Evolutionary conservation across 352 stramenopile species (phyloP), one percentile per base, ranked within the genome.

Genomic region (Pilasporangium apinafurcum): DNA sequence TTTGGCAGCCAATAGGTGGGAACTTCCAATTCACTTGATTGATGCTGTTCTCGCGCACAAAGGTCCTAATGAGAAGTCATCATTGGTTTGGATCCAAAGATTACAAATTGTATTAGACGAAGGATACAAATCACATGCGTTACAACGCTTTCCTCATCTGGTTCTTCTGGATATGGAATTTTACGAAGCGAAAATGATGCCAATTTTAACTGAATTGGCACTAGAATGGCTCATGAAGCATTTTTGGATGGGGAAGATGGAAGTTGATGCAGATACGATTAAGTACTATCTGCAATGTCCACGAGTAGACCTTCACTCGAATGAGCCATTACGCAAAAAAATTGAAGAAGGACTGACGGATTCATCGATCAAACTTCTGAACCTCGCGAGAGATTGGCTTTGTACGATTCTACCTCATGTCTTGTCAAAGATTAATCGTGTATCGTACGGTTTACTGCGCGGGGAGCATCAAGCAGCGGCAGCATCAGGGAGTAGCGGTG

Each of bases 361-460:
- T 14, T 70, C 75, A 18, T 91, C 80, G 27, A 96, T 98, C 65
- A 99, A 99, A 61, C 85, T 99, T 59, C 75, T 99, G 12, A 99
- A 99, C 49, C 72, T 99, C 17, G 91, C 90, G 14, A 83, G 98
- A 37, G 94, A 99, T 48, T 97, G 98, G 78, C 75, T 99, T 18
- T 85, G 83, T 13, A 98, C 97, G 20, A 98, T 99, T 51, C 64
- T 99, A 26, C 96, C 97, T n/a, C 96, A 99, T 49, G 83, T 98
- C 2, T 64, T 99, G 21, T 96, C 92, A 18, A 99, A 99, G 75
- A 99, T 99, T 52, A 97, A 99, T 56, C 86, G 97, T 47, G 97
- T 99, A 13, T 97, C 82, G 8, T 99, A 98, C 68, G 97, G 97
- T 28, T 67, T 99, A 1, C 62, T 99, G 14, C 64, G 84, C 63